A percentile compares a stretch with the other conserved stretches of the same genome.
Evolutionary conservation across 495 filamentous ascomycete genomes (phyloP).

Genomic region (Usnea hakonensis): DNA sequence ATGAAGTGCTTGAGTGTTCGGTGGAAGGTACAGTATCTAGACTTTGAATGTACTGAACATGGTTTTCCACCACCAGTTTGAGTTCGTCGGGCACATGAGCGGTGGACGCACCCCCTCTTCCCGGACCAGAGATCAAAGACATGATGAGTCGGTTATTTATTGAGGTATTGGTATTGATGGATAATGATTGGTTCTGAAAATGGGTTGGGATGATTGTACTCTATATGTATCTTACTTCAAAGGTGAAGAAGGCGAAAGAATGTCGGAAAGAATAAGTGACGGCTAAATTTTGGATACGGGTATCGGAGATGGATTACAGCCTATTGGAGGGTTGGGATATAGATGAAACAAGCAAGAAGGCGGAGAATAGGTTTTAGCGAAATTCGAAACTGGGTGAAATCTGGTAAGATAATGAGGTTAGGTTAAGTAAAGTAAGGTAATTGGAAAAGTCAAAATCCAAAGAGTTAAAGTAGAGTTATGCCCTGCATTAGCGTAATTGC

Average conservation of each 20-base stretch:
- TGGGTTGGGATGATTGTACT: too few relatives aligned
- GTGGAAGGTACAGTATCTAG: constrained; percentile 65
- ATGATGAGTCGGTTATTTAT: constrained; percentile 28
- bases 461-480: constrained; percentile 15
- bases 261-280: background rate
- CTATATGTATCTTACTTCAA: too few relatives aligned
- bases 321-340: background rate
- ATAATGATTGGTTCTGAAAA: background rate
- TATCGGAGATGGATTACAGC: background rate
- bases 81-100: constrained; percentile 51
- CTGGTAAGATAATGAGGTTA: background rate
- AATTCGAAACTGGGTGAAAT: background rate
- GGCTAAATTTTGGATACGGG: background rate
- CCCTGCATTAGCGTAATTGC: constrained; percentile 14
- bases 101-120: constrained; percentile 39
- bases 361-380: background rate
- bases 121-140: constrained; percentile 57
- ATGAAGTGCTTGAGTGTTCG: constrained; percentile 14
- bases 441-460: too few relatives aligned
- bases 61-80: constrained; percentile 59
- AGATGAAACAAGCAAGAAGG: background rate
- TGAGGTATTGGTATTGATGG: background rate
- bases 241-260: background rate
- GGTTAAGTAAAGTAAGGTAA: too few relatives aligned
- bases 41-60: constrained; percentile 89